Conservation (phyloP, 2,329 filamentous ascomycete species). For the Xylaria sp. region DNA sequence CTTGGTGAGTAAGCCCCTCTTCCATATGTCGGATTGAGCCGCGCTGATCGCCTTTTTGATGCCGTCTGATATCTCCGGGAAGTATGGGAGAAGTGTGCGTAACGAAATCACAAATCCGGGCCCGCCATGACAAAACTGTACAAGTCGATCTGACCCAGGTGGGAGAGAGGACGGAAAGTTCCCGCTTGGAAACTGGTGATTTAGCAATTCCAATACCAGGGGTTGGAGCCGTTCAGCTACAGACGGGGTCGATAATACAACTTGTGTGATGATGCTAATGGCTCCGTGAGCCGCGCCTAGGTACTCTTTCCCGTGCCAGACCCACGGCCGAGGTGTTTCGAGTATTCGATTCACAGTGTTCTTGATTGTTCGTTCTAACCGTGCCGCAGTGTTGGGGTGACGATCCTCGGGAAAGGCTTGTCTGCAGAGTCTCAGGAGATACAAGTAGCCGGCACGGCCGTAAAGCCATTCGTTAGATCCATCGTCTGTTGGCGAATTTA, state of each 20-base stretch:
- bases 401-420: conserved; percentile 44
- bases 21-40: conserved; percentile 64
- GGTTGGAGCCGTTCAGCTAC: conserved; percentile 65
- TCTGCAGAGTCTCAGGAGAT: conserved; percentile 72
- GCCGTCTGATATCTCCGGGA: conserved; percentile 62
- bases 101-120: conserved; percentile 71
- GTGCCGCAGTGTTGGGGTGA: conserved; percentile 60
- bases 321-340: conserved; percentile 64
- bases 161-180: conserved; percentile 70
- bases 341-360: conserved; percentile 71
- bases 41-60: conserved; percentile 65
- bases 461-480: conserved; percentile 71
- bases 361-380: conserved; percentile 64
- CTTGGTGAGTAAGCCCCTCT: conserved; percentile 69
- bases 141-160: conserved; percentile 51
- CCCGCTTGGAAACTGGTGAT: conserved; percentile 68
- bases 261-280: conserved; percentile 76
- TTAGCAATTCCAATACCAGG: conserved; percentile 66
- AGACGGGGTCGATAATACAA: conserved; percentile 67
- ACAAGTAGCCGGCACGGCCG: conserved; percentile 75
- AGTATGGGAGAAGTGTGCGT: conserved; percentile 64
- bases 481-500: conserved; percentile 58
- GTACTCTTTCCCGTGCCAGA: conserved; percentile 71
- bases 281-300: conserved; percentile 75
- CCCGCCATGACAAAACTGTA: conserved; percentile 76